A percentile compares a stretch with the other conserved stretches of the same genome.
These are phyloP conservation scores for Lagenaria siceraria DNA, from an alignment of 306 rosid species.

Conservation along the genomic window DNA sequence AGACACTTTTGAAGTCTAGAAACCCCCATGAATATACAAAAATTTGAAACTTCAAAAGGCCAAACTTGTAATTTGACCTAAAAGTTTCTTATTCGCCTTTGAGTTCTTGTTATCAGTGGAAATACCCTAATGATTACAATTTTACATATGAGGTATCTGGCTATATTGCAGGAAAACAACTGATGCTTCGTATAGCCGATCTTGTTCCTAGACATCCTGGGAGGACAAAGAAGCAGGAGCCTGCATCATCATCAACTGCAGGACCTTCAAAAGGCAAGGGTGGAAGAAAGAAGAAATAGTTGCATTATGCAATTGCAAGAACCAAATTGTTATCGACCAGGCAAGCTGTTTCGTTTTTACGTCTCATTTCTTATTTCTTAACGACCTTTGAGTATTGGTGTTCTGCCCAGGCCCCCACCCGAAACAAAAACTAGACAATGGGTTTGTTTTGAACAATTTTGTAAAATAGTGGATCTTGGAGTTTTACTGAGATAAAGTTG, in stretches of 20 bases:
- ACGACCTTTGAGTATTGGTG: background rate
- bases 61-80: no score
- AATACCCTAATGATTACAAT: background rate
- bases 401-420: background rate
- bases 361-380: background rate
- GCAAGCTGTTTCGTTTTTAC: background rate
- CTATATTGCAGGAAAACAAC: conserved; percentile 52
- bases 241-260: background rate
- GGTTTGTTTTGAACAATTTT: conserved; percentile 4
- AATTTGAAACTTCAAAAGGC: no score
- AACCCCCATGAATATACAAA: no score
- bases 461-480: background rate
- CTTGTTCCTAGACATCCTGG: conserved; percentile 86
- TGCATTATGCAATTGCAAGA: background rate
- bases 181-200: conserved; percentile 59
- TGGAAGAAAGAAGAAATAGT: background rate
- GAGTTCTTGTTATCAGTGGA: background rate
- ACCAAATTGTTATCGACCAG: background rate
- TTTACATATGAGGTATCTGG: background rate
- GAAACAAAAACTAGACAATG: background rate
- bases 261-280: conserved; percentile 7
- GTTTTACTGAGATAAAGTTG: background rate
- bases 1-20: no score
- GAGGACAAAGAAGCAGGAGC: conserved; percentile 10
- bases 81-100: no score